Percentiles rank a stretch among this genome's conserved stretches.
These are phyloP conservation scores for Magnolia sinica DNA, from an alignment of 164 flowering plant species.

Conservation along the genomic window DNA sequence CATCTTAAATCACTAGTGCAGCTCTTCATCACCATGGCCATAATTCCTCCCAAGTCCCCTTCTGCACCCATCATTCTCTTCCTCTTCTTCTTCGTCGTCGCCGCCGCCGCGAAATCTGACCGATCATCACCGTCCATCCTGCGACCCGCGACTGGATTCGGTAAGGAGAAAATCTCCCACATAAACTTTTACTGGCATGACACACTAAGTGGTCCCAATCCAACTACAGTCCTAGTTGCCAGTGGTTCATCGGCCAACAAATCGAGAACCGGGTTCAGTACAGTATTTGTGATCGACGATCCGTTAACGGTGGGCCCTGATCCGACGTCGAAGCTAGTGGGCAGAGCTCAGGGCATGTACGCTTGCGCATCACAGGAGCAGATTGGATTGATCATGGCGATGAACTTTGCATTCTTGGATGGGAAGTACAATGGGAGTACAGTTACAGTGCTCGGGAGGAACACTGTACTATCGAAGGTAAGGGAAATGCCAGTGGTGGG, in stretches of 20 bases:
- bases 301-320: conserved; percentile 35
- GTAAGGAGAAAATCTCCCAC: conserved; percentile 33
- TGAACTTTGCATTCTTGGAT: conserved; percentile 35
- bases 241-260: conserved; percentile 11
- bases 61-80: not conserved
- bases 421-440: conserved; percentile 48
- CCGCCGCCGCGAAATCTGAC: not conserved
- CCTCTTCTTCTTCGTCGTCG: not conserved
- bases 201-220: conserved; percentile 38
- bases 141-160: not conserved
- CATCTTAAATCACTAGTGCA: too few species aligned
- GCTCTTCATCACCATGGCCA: not conserved
- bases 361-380: conserved; percentile 26
- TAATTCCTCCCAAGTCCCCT: not conserved
- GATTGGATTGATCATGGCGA: conserved; percentile 28
- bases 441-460: conserved; percentile 42
- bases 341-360: conserved; percentile 51
- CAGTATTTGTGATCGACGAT: conserved; percentile 37
- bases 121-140: not conserved
- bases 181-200: conserved; percentile 62
- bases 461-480: conserved; percentile 17
- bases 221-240: conserved; percentile 31
- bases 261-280: conserved; percentile 26
- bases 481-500: conserved; percentile 52
- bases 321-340: conserved; percentile 33